Evolutionary conservation across 306 rosid genomes (phyloP).

Genomic region (Sicyos edulis): DNA sequence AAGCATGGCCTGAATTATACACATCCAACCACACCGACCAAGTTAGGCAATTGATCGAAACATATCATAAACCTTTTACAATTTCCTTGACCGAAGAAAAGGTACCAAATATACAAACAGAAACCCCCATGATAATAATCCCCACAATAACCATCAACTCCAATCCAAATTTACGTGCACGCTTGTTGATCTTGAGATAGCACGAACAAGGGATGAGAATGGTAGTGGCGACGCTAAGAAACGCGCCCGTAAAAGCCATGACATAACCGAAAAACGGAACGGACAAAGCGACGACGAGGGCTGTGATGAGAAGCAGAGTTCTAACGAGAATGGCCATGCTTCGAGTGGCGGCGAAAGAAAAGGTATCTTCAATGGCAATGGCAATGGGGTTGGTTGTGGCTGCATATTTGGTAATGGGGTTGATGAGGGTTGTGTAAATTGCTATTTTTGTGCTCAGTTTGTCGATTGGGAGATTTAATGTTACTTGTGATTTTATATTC

Average conservation of each 20-base stretch:
- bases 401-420: slow-evolving; percentile 62
- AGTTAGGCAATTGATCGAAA: too few relatives aligned
- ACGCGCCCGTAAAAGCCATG: slow-evolving; percentile 63
- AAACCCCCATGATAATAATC: slow-evolving; percentile 38
- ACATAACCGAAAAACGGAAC: slow-evolving; percentile 58
- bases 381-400: slow-evolving; percentile 49
- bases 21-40: too few relatives aligned
- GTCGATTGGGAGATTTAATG: slow-evolving; percentile 42
- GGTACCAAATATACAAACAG: slow-evolving; percentile 46
- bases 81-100: slow-evolving; percentile 39
- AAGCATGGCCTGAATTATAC: too few relatives aligned
- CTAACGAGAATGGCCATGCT: slow-evolving; percentile 35
- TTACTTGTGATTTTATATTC: slow-evolving; percentile 43
- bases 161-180: slow-evolving; percentile 35
- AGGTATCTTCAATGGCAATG: slow-evolving; percentile 42
- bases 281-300: slow-evolving; percentile 40
- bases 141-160: slow-evolving; percentile 36
- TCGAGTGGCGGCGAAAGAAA: slow-evolving; percentile 16
- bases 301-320: slow-evolving; percentile 42
- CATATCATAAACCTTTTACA: slow-evolving; percentile 27
- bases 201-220: slow-evolving; percentile 52
- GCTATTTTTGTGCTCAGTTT: slow-evolving; percentile 48
- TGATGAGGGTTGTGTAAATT: slow-evolving; percentile 51
- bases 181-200: slow-evolving; percentile 56
- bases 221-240: slow-evolving; percentile 35